Base-by-base conservation (phyloP, 2,329 filamentous ascomycete species). In the Fusarium albosuccineum region DNA sequence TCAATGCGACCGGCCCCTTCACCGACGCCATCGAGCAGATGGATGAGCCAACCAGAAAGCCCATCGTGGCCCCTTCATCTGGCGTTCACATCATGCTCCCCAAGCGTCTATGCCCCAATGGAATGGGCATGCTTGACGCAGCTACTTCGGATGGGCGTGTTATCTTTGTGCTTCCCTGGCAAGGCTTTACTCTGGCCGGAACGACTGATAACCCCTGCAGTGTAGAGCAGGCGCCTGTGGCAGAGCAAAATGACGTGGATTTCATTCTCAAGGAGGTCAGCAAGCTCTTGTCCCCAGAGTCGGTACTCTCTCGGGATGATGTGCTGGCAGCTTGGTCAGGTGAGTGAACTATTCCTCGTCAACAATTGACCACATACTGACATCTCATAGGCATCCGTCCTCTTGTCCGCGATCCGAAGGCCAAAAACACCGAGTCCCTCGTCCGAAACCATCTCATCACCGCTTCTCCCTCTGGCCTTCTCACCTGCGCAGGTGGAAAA, bases 121-220 rank as follows among this genome's bases (percentile, higher is more conserved):
- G 92, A 75, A 94, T 95, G 90, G 92, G 92, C 64, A 83, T 96
- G 51, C 92, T 96, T 67, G 92, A 95, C 71, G 92, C 92, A 40
- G 94, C 92, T 4, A 67, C 65, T 5, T 94, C 92, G 1, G 92
- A 96, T 73, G 92, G 92, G n/a, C 89, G 92, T 74, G 92, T 96
- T 67, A 92, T 96, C 72, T 96, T 96, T 83, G 93, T 96, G 77
- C 83, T 96, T 53, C 92, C 92, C 8, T 96, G 92, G 92, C 91
- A 95, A 78, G 92, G 92, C 55, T 92, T 92, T 82, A 95, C 92
- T 7, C 92, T 96, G 64, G 92, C 92, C 50, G 92, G 92, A 70
- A 95, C 92, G 13, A 96, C 92, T 3, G 92, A 96, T 73, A 89
- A 89, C 59, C 89, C 91, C 4, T 91, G 90, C 57, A 80, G 84